phyloP scores from a whole-genome alignment of 345 rosid genomes.

The rapeseed (Brassica napus) region Da-Ae NC_063434.1:11292501-11293000 shows the following conservation, averaged over 20 bases:
- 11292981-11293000: no score
- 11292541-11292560: neutral
- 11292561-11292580: neutral
- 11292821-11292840: neutral
- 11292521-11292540: neutral
- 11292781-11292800: neutral
- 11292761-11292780: neutral
- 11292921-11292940: no score
- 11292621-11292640: neutral
- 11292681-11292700: constrained; percentile 12
- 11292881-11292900: no score
- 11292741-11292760: neutral
- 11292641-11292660: constrained; percentile 4
- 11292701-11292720: constrained; percentile 13
- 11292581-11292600: neutral
- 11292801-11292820: neutral
- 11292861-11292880: no score
- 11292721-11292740: neutral
- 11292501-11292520: constrained; percentile 31
- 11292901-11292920: no score
- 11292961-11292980: no score
- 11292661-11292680: constrained; percentile 11
- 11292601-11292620: neutral
- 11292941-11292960: no score
- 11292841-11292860: neutral